These are phyloP conservation scores for Wickerhamomyces alni DNA, from an alignment of 805 yeast species.

Conservation along the genomic window DNA sequence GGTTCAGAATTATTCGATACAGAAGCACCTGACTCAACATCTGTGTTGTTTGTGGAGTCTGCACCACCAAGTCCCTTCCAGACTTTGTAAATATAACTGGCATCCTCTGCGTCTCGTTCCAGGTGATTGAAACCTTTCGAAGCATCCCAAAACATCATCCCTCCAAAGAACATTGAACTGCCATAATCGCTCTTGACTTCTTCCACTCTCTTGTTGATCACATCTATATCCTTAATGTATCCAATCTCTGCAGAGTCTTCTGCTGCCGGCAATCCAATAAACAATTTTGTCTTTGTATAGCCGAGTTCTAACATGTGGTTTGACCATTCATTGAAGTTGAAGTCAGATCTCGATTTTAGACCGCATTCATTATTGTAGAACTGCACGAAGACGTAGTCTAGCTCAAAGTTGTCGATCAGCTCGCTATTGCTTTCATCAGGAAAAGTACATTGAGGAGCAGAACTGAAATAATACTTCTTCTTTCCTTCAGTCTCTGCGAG, in stretches of 20 bases:
- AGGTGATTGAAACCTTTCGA: constrained; percentile 53
- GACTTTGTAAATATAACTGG: constrained; percentile 18
- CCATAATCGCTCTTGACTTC: constrained; percentile 6
- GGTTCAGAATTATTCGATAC: constrained; percentile 1
- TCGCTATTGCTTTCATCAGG: constrained; percentile 55
- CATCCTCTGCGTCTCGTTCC: constrained; percentile 25
- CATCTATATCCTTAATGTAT: constrained; percentile 37
- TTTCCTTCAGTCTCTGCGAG: constrained; percentile 33
- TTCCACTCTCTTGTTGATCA: constrained; percentile 23
- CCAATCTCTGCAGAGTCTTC: constrained; percentile 51
- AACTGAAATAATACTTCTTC: constrained; percentile 55
- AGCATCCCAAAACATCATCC: constrained; percentile 90
- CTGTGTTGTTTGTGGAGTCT: background rate
- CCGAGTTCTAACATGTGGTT: constrained; percentile 9
- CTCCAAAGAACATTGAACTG: constrained; percentile 53
- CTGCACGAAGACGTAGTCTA: constrained; percentile 68
- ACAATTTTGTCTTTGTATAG: constrained; percentile 46
- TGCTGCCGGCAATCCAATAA: constrained; percentile 58
- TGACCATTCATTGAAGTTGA: constrained; percentile 50
- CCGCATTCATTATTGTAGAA: constrained; percentile 68
- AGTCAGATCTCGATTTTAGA: constrained; percentile 28
- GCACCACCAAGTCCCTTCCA: constrained; percentile 15
- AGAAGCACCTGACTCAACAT: constrained; percentile 5
- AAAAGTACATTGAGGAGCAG: constrained; percentile 76
- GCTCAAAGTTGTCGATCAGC: constrained; percentile 42